These are phyloP conservation scores for Encephalitozoon hellem DNA, from an alignment of 371 early-diverging fungal species.

Conservation along the genomic window DNA sequence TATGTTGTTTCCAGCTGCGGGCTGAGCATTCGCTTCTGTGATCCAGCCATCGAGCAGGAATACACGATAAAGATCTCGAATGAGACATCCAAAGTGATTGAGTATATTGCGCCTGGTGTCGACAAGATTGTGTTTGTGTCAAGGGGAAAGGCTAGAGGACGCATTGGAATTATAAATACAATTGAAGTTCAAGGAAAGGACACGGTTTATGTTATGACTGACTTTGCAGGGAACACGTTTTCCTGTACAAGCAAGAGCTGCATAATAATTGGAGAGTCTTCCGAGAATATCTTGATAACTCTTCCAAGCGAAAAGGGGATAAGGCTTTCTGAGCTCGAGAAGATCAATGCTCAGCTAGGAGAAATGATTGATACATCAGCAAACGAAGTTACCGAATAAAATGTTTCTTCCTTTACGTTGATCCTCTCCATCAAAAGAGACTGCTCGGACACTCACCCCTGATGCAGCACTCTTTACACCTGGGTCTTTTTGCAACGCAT, in stretches of 20 bases:
- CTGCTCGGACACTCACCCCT: conserved; percentile 27
- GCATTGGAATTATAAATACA: conserved; percentile 90
- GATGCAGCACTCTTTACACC: conserved; percentile 73
- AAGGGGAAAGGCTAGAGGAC: conserved; percentile 96
- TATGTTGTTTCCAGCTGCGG: conserved; percentile 96
- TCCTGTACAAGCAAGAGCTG: conserved; percentile 80
- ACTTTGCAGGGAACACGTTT: conserved; percentile 73
- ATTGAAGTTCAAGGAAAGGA: conserved; percentile 67
- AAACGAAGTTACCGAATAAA: conserved; percentile 19
- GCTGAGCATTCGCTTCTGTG: conserved; percentile 95
- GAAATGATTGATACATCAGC: conserved; percentile 36
- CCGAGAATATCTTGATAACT: conserved; percentile 58
- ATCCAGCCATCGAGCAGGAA: conserved; percentile 92
- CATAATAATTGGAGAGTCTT: conserved; percentile 74
- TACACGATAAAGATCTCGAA: conserved; percentile 94
- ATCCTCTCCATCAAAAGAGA: background rate
- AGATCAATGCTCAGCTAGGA: conserved; percentile 55
- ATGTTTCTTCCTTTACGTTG: background rate
- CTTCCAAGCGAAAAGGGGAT: conserved; percentile 61
- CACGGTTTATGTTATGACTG: conserved; percentile 88
- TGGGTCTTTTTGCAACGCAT: conserved; percentile 68
- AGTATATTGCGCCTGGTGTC: conserved; percentile 81
- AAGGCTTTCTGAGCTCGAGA: conserved; percentile 46
- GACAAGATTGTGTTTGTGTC: conserved; percentile 90
- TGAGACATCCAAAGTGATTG: conserved; percentile 78